These are phyloP conservation scores for slime mould (Dictyostelium discoideum) DNA, from an alignment of 78 protist species.

Conservation along the genomic window dicty_2.7 NC_007089.4:886501-887000, in stretches of 20 bases:
- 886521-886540: conserved; percentile 42
- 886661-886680: too few species aligned
- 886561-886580: conserved; percentile 22
- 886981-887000: background rate
- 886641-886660: background rate
- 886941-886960: background rate
- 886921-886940: background rate
- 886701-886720: background rate
- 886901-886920: background rate
- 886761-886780: conserved; percentile 84
- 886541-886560: conserved; percentile 48
- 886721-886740: background rate
- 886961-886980: background rate
- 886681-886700: background rate
- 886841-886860: background rate
- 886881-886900: background rate
- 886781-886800: conserved; percentile 86
- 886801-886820: conserved; percentile 82
- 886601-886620: conserved; percentile 70
- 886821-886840: background rate
- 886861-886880: background rate
- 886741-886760: conserved; percentile 64
- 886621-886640: conserved; percentile 72
- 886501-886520: background rate
- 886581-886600: conserved; percentile 54